These are phyloP conservation scores for Sisymbrium irio DNA, from an alignment of 345 rosid species.

Conservation along the genomic window DNA sequence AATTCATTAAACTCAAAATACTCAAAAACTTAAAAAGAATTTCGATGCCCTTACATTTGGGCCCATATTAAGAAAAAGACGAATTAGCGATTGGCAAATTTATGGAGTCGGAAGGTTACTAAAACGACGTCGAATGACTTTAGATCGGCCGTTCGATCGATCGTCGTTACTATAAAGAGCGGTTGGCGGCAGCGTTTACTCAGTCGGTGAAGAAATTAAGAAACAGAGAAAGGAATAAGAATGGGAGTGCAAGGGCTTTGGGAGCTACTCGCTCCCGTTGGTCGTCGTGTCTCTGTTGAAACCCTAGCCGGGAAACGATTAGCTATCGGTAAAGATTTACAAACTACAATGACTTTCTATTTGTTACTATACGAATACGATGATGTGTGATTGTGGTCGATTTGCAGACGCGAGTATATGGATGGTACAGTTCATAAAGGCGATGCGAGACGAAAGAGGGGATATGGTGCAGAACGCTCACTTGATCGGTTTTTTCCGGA, in stretches of 20 bases:
- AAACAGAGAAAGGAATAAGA: background rate
- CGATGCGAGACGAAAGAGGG: conserved; percentile 94
- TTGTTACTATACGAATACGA: too few species aligned
- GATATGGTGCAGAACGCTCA: conserved; percentile 94
- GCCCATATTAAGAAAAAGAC: background rate
- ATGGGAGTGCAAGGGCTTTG: conserved; percentile 32
- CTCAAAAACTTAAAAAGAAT: too few species aligned
- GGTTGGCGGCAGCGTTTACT: conserved; percentile 7
- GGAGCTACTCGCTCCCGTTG: conserved; percentile 88
- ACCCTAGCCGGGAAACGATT: conserved; percentile 82
- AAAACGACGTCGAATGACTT: background rate
- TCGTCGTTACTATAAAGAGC: background rate
- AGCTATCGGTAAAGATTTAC: conserved; percentile 95
- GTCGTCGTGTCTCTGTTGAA: conserved; percentile 95
- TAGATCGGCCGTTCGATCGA: background rate
- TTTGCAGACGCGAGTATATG: conserved; percentile 98
- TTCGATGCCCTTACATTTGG: background rate
- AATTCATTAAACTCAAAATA: too few species aligned
- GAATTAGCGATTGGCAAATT: background rate
- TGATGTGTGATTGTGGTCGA: too few species aligned
- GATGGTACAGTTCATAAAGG: conserved; percentile 98
- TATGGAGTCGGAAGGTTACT: background rate
- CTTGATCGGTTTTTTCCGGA: conserved; percentile 82
- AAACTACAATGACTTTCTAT: too few species aligned
- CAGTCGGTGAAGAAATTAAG: background rate